Base-by-base conservation (phyloP, 2,329 filamentous ascomycete genomes). In the Talaromyces sp. region DNA sequence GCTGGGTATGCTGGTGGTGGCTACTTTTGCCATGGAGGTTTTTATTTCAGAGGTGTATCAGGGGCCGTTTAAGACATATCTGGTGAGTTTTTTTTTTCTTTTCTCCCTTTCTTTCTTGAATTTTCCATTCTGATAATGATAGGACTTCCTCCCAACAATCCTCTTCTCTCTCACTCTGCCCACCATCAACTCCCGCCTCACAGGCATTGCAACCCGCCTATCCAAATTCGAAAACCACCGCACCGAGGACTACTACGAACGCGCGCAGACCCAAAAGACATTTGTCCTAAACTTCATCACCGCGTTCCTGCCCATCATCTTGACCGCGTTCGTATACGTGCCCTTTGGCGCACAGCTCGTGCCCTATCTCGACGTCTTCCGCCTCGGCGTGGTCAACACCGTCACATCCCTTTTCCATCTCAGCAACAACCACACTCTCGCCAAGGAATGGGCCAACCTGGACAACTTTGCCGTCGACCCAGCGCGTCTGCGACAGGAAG, bases 211-310 rank as follows among this genome's bases (percentile, higher is more conserved):
- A 4, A 88, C 88, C 17, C 84, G 80, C 33, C 80, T 99, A 47
- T 97, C 90, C 0, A 82, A 92, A 15, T 87, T 87, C 66, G 95
- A 99, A 71, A 99, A 99, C 71, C 96, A 98, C 73, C 90, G 93
- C 68, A 98, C 92, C 0, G 84, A 90, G 62, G 91, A 93, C 66
- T 88, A 88, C 15, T 90, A 96, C 69, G 87, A 96, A 63, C 86
- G 90, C 22, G 90, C 93, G 1, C 85, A 96, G 71, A 91, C 95
- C 0, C 88, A 91, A 62, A 99, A 99, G 80, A 89, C 96, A 36
- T 98, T 99, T 70, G 87, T 98, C 15, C 85, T 98, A 70, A 96
- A 97, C 79, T 96, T 97, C 77, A 93, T 98, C 76, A 96, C 92
- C 6, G 96, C 93, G 0, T 98, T 97, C 73, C 86, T 96, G 58